Percentiles rank a stretch among this genome's conserved stretches.
These are phyloP conservation scores for Calycina herbarum DNA, from an alignment of 2,329 filamentous ascomycete genomes.

Conservation along the genomic window DNA sequence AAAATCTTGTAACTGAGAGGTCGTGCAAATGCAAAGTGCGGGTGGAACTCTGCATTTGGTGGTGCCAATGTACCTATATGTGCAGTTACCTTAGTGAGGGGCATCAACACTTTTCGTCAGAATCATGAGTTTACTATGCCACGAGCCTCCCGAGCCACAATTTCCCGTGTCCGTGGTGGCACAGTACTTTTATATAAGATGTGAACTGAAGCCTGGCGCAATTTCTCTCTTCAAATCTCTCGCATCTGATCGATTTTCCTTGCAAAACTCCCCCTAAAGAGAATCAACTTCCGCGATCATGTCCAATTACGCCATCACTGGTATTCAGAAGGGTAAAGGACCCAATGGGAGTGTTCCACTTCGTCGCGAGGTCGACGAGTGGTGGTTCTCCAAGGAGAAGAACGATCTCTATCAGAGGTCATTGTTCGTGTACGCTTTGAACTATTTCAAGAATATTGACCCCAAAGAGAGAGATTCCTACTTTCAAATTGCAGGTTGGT, in stretches of 20 bases:
- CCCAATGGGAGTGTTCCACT: slow-evolving; percentile 19
- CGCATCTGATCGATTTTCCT: slow-evolving; percentile 1
- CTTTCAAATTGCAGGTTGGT: slow-evolving; percentile 22
- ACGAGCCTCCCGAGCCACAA: background rate
- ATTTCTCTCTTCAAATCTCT: background rate
- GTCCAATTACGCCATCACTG: slow-evolving; percentile 21
- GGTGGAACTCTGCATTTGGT: background rate
- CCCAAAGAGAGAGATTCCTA: slow-evolving; percentile 21
- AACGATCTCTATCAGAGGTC: slow-evolving; percentile 22
- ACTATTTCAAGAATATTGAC: slow-evolving; percentile 20
- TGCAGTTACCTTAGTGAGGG: background rate
- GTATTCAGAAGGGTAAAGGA: slow-evolving; percentile 21
- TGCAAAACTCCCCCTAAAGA: background rate
- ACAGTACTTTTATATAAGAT: background rate
- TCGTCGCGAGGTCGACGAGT: slow-evolving; percentile 24
- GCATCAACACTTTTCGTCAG: background rate
- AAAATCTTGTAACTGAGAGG: background rate
- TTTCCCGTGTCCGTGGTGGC: background rate
- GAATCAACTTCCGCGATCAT: background rate
- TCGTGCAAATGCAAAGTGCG: background rate
- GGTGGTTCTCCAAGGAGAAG: slow-evolving; percentile 22
- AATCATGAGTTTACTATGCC: background rate
- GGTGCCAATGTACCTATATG: background rate
- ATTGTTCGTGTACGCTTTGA: slow-evolving; percentile 23
- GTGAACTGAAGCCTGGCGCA: background rate